Evolutionary conservation across 2,329 filamentous ascomycete genomes (phyloP), one percentile per base, ranked within the genome.

Genomic region (Dryadomyces quercivorus): DNA sequence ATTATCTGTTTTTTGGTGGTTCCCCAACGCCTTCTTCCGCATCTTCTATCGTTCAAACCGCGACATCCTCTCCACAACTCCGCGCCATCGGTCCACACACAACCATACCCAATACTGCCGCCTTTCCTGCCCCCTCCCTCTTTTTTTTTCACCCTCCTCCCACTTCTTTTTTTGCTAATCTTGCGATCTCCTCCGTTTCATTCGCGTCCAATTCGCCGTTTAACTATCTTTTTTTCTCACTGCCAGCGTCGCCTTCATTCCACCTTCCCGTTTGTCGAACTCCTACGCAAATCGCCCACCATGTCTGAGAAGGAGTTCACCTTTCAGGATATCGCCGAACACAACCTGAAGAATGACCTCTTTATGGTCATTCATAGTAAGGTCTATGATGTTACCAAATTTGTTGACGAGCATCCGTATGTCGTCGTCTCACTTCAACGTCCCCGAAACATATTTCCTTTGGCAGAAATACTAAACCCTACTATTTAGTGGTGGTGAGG

Each of bases 391-490:
- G 72, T 77, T 68, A 80, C 83, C 65, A 86, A 84, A 72, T 98
- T 98, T 72, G 77, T 97, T 63, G 92, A 97, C 69, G 93, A 98
- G 83, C 93, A 98, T 72, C 93, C 93, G 81, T 85, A 76, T 74
- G 81, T 59, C 43, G 49, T 38, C 46, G 55, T 54, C 54, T 47
- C 4, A 15, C 20, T 6, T 31, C 13, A 13, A 6, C 22, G 2
- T n/a, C 10, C 10, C 22, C 15, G 12, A 5, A 16, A 31, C 22
- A n/a, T 31, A 16, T 31, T 31, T 31, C 26, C 26, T 31, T 31
- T 8, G 26, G 26, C 4, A 5, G 26, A 31, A 31, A 21, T 43
- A 15, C 50, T 52, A 36, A 52, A 18, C 5, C 2, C 7, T 34
- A 51, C 44, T 55, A 48, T 54, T 57, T 67, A 97, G 93, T 65